A percentile compares a stretch with the other conserved stretches of the same genome.
phyloP scores from a whole-genome alignment of 441 rosid species.

The Populus hybrid region DNA sequence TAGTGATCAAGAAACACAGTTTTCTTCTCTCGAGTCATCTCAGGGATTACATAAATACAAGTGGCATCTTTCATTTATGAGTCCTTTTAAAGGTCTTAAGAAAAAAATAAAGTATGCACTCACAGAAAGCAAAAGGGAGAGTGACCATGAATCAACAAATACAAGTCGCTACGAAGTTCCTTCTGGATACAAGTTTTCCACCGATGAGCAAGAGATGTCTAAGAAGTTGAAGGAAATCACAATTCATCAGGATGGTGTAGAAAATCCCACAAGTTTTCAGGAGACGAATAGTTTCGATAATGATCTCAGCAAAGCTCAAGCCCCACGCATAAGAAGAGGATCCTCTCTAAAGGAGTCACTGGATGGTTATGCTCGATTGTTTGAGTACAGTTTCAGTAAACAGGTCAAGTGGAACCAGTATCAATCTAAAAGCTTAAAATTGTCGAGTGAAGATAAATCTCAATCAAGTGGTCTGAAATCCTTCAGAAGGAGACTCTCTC shows the following conservation, averaged over 20 bases:
- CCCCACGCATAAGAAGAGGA: conserved; percentile 30
- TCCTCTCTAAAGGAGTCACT: conserved; percentile 50
- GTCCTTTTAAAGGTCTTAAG: conserved; percentile 53
- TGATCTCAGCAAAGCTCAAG: conserved; percentile 14
- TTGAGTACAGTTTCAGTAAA: conserved; percentile 35
- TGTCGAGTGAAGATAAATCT: conserved; percentile 45
- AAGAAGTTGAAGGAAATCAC: conserved; percentile 5
- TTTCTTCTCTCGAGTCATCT: conserved; percentile 29
- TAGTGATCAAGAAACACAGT: conserved; percentile 21
- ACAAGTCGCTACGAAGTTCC: conserved; percentile 16
- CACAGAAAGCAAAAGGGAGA: conserved; percentile 41
- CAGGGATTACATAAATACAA: conserved; percentile 33
- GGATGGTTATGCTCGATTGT: conserved; percentile 55
- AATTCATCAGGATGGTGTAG: conserved; percentile 20
- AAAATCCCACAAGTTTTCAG: conserved; percentile 14
- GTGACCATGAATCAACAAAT: neutral
- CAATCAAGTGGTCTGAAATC: conserved; percentile 36
- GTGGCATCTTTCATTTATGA: conserved; percentile 45
- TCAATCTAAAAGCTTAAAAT: conserved; percentile 61
- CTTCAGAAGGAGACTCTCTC: conserved; percentile 69
- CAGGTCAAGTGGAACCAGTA: conserved; percentile 34
- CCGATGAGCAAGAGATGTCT: conserved; percentile 17
- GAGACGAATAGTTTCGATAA: conserved; percentile 21
- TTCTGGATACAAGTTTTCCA: conserved; percentile 6
- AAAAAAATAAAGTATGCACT: conserved; percentile 53